These are phyloP conservation scores for Leishmania aethiopica DNA, from an alignment of 208 protist genomes.

Conservation along the genomic window DNA sequence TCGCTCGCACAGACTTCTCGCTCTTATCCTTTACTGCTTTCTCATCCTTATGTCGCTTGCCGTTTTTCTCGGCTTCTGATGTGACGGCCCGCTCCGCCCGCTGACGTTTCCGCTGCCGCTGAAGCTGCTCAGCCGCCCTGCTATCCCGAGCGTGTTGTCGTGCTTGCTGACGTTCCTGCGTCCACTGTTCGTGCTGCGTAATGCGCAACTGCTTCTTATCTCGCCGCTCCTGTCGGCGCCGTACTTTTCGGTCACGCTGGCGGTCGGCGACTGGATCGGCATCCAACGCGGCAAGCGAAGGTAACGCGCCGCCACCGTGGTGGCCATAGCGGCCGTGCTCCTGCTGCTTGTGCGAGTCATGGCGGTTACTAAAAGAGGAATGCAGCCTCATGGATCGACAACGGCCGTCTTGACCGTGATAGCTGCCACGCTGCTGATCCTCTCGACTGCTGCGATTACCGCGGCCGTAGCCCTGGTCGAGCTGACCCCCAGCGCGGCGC, in stretches of 20 bases:
- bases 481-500: not conserved
- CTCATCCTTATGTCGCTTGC: conserved; percentile 13
- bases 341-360: not conserved
- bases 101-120: conserved; percentile 26
- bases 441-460: conserved; percentile 13
- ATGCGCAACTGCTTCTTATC: conserved; percentile 62
- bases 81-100: conserved; percentile 10
- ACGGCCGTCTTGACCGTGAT: conserved; percentile 5
- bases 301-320: not conserved
- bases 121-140: not conserved
- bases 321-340: not conserved
- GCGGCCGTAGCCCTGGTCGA: conserved; percentile 4
- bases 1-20: not conserved
- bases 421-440: conserved; percentile 1
- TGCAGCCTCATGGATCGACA: conserved; percentile 18
- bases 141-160: conserved; percentile 20
- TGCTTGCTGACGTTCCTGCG: conserved; percentile 44
- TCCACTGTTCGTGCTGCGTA: conserved; percentile 53
- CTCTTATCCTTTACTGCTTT: not conserved
- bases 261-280: conserved; percentile 36
- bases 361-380: not conserved
- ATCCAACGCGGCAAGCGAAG: conserved; percentile 2
- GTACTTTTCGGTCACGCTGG: conserved; percentile 64
- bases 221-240: conserved; percentile 48
- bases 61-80: conserved; percentile 11